phyloP scores from a whole-genome alignment of 768 basidiomycete genomes.

The Naganishia kalamii region DNA sequence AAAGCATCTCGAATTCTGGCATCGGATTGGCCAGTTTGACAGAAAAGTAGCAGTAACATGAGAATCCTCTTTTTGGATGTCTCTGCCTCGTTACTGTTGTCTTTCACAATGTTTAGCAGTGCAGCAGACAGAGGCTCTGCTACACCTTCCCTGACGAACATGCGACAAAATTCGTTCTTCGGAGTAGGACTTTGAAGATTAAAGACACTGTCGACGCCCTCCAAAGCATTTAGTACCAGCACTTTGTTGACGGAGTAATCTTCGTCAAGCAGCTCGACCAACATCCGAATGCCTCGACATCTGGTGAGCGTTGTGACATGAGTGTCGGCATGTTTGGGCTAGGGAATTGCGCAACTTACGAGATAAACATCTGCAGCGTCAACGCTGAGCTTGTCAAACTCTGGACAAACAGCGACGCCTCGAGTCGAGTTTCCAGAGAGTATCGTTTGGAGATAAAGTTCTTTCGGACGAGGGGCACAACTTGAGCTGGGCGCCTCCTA shows the following conservation, averaged over 20 bases:
- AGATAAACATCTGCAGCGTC: conserved; percentile 97
- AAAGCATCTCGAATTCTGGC: conserved; percentile 86
- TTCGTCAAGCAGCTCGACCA: conserved; percentile 94
- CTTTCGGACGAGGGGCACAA: conserved; percentile 18
- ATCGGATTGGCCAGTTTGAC: conserved; percentile 93
- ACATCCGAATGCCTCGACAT: conserved; percentile 86
- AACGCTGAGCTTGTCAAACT: conserved; percentile 79
- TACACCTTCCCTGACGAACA: conserved; percentile 94
- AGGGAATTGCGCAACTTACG: no score
- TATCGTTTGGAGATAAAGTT: conserved; percentile 92
- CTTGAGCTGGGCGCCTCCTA: background rate
- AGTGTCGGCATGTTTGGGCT: background rate
- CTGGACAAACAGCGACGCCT: conserved; percentile 91
- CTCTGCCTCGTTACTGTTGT: conserved; percentile 57
- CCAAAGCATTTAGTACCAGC: conserved; percentile 84
- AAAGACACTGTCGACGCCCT: conserved; percentile 91
- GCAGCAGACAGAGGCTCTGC: conserved; percentile 88
- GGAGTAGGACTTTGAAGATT: conserved; percentile 91
- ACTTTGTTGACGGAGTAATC: conserved; percentile 87
- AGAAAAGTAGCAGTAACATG: conserved; percentile 80
- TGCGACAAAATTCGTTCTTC: conserved; percentile 95
- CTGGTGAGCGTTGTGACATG: conserved; percentile 47
- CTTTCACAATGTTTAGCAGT: conserved; percentile 71
- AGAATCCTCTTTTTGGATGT: conserved; percentile 81
- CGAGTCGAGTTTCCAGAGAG: conserved; percentile 83